phyloP scores from a whole-genome alignment of 176 grass and related monocot genomes.

The Stipa capillata region DNA sequence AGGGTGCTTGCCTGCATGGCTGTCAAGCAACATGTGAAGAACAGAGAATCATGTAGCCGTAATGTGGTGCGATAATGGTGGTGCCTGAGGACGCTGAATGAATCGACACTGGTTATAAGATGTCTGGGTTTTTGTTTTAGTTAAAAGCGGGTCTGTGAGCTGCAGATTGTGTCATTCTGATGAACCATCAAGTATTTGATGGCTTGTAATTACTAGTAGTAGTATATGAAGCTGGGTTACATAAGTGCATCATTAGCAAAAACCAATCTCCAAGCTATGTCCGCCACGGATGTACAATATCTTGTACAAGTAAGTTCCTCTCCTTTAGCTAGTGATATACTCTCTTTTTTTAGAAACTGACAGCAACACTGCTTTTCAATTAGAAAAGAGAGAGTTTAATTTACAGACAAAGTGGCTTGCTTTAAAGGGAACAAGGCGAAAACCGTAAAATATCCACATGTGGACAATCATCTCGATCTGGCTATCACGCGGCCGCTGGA shows the following conservation, averaged over 20 bases:
- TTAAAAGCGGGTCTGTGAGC: neutral
- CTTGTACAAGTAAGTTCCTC: too few relatives aligned
- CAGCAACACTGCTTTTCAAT: too few relatives aligned
- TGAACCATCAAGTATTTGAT: neutral
- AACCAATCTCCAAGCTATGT: neutral
- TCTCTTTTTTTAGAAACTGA: too few relatives aligned
- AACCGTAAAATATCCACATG: too few relatives aligned
- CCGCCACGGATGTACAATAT: too few relatives aligned
- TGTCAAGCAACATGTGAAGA: conserved; percentile 28
- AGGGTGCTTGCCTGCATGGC: conserved; percentile 41
- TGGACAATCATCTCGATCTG: too few relatives aligned
- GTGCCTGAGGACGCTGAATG: neutral
- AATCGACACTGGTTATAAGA: neutral
- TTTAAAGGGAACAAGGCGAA: too few relatives aligned
- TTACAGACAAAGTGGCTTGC: too few relatives aligned
- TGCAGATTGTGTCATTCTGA: neutral
- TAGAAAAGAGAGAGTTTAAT: too few relatives aligned
- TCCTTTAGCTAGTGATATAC: too few relatives aligned
- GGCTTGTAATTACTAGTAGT: neutral
- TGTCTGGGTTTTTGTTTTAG: neutral
- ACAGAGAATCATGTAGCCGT: neutral
- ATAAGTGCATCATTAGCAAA: neutral
- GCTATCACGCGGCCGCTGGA: too few relatives aligned
- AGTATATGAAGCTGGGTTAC: too few relatives aligned
- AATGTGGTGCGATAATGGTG: neutral